Percentiles rank a stretch among this genome's conserved stretches.
Conservation (phyloP, 352 stramenopile genomes). For the Pythium aphanidermatum region DNA sequence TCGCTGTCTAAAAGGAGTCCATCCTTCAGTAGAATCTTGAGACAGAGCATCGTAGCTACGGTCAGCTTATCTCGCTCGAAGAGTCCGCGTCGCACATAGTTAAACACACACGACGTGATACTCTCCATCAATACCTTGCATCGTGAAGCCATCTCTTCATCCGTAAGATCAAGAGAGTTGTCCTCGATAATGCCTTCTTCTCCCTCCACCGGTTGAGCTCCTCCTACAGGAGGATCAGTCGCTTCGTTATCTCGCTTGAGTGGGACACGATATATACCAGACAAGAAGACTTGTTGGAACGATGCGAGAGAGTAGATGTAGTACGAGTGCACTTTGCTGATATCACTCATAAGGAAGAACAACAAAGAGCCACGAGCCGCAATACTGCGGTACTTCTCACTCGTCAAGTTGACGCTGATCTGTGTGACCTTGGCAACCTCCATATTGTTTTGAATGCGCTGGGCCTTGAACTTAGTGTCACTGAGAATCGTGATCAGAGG, state of each 20-base stretch:
- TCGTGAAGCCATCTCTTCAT: constrained; percentile 86
- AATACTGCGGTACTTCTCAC: constrained; percentile 94
- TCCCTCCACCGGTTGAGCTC: constrained; percentile 14
- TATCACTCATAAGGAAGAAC: constrained; percentile 97
- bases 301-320: constrained; percentile 96
- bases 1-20: constrained; percentile 75
- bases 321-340: constrained; percentile 96
- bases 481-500: constrained; percentile 95
- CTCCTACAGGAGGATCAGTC: constrained; percentile 1
- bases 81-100: constrained; percentile 92
- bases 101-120: constrained; percentile 94
- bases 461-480: constrained; percentile 92
- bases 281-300: constrained; percentile 95
- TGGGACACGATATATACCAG: constrained; percentile 90
- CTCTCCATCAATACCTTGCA: constrained; percentile 87
- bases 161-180: constrained; percentile 56
- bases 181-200: constrained; percentile 19
- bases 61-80: constrained; percentile 96
- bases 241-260: constrained; percentile 24
- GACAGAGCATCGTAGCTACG: constrained; percentile 90
- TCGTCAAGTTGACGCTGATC: constrained; percentile 90
- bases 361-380: constrained; percentile 90
- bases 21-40: constrained; percentile 93
- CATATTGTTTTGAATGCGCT: constrained; percentile 90
- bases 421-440: constrained; percentile 91